Conservation (phyloP, 2,329 filamentous ascomycete species). For the Phoma sp. region DNA sequence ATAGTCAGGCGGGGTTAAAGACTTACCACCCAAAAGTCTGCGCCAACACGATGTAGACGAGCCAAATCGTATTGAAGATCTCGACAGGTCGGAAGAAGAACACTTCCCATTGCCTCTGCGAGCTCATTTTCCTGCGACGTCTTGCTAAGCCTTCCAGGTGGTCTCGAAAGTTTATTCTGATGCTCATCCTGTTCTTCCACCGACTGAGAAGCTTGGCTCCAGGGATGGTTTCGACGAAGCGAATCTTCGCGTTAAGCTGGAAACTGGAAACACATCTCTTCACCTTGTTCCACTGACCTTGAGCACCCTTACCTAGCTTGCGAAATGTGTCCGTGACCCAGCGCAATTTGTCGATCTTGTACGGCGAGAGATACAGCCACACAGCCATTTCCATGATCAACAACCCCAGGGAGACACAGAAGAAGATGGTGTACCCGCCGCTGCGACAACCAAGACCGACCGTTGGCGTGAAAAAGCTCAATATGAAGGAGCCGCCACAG, state of each 20-base stretch:
- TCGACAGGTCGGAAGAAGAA: conserved; percentile 45
- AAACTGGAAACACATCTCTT: conserved; percentile 15
- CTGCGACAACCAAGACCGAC: conserved; percentile 52
- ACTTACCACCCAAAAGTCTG: conserved; percentile 49
- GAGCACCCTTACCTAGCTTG: conserved; percentile 13
- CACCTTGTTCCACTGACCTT: conserved; percentile 15
- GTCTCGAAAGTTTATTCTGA: conserved; percentile 5
- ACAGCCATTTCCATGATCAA: conserved; percentile 49
- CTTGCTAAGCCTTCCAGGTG: conserved; percentile 9
- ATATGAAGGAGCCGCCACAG: conserved; percentile 49
- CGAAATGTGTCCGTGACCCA: conserved; percentile 20
- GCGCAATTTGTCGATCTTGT: conserved; percentile 20
- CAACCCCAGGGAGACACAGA: conserved; percentile 38
- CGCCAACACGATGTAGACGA: conserved; percentile 41
- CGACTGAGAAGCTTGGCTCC: conserved; percentile 10
- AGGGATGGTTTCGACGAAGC: conserved; percentile 13
- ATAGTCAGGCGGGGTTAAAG: background rate
- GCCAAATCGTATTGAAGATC: conserved; percentile 46
- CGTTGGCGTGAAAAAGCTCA: conserved; percentile 55
- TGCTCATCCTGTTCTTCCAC: conserved; percentile 3
- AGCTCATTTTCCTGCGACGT: conserved; percentile 19
- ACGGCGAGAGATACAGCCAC: conserved; percentile 40
- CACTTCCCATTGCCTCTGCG: conserved; percentile 31
- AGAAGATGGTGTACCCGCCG: conserved; percentile 55
- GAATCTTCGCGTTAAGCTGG: conserved; percentile 9